Percentiles rank a stretch among this genome's conserved stretches.
Evolutionary conservation across 805 yeast genomes (phyloP).

Genomic region (Starmerella sp.): DNA sequence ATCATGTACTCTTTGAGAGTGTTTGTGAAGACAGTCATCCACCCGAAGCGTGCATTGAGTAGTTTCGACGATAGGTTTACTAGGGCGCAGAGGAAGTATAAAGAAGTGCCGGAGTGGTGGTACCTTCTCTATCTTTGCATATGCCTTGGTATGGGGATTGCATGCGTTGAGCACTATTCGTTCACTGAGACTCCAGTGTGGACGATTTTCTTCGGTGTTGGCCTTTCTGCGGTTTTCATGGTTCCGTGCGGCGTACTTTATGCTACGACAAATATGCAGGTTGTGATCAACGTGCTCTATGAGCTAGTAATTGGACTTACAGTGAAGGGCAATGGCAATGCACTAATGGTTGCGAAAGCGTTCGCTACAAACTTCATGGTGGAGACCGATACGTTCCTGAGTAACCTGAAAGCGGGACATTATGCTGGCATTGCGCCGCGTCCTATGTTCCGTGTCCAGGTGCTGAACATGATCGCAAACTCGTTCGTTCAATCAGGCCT

Average conservation of each 20-base stretch:
- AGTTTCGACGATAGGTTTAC: constrained; percentile 44
- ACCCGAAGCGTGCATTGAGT: constrained; percentile 26
- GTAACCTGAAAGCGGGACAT: constrained; percentile 44
- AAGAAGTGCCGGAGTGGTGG: constrained; percentile 72
- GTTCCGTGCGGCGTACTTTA: constrained; percentile 41
- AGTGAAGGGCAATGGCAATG: constrained; percentile 45
- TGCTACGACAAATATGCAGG: constrained; percentile 39
- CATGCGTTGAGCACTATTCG: constrained; percentile 31
- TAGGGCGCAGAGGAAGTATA: constrained; percentile 43
- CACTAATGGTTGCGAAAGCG: constrained; percentile 42
- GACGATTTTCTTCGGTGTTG: constrained; percentile 47
- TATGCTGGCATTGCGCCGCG: constrained; percentile 50
- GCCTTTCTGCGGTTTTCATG: constrained; percentile 41
- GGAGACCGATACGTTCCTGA: constrained; percentile 50
- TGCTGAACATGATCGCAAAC: constrained; percentile 25
- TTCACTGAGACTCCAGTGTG: constrained; percentile 32
- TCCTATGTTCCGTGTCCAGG: constrained; percentile 43
- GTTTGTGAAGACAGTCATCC: constrained; percentile 4
- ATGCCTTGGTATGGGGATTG: constrained; percentile 37
- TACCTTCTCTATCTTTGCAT: constrained; percentile 28
- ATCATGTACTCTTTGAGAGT: constrained; percentile 7
- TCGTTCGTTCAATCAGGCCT: constrained; percentile 26
- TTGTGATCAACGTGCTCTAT: constrained; percentile 41
- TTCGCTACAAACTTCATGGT: constrained; percentile 50
- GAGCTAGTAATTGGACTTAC: constrained; percentile 47